Base-by-base conservation (phyloP, 2,329 filamentous ascomycete genomes). In the Claviceps purpurea region DNA sequence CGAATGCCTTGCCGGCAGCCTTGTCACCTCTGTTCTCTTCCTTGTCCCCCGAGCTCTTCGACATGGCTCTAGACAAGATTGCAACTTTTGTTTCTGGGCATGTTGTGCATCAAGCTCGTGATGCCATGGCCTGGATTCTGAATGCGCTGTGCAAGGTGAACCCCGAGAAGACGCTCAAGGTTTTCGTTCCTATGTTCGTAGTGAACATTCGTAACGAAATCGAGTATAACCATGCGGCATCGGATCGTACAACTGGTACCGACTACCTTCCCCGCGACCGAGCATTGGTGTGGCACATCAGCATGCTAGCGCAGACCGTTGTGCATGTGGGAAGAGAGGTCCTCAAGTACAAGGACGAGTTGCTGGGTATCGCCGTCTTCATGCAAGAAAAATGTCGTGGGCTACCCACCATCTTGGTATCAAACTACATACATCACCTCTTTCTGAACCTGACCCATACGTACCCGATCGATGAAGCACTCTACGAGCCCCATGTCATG, bases 61-160 rank as follows among this genome's bases (percentile, higher is more conserved):
- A 97, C 61, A 79, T 93, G 64, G 89, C 88, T 0, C 71, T 98
- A 49, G 86, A 95, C 55, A 97, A 97, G 73, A 82, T 98, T 59
- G 86, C 89, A 2, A 81, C 87, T 37, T 98, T 98, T 65, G 86
- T 96, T 26, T 84, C 87, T 1, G 87, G 87, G 56, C 93, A 97
- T 70, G 93, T 98, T 48, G 91, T 98, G 18, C 90, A 98, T 61
- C 93, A 97, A 68, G 91, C 93, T 50, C 78, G 91, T 58, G 93
- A 98, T 73, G 91, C 93, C 7, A 96, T 98, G 86, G 93, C 94
- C 1, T 98, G 95, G 77, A 97, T 97, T 51, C 87, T 91, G 69
- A 97, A 96, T 67, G 87, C 89, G 0, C 76, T 98, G 24, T 95
- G 93, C 75, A 97, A 97, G 69, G 89, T 95, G 59, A 88, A 94